A percentile compares a stretch with the other conserved stretches of the same genome.
Evolutionary conservation across 495 filamentous ascomycete genomes (phyloP).

Genomic region (Aspergillus incahuasiensis): DNA sequence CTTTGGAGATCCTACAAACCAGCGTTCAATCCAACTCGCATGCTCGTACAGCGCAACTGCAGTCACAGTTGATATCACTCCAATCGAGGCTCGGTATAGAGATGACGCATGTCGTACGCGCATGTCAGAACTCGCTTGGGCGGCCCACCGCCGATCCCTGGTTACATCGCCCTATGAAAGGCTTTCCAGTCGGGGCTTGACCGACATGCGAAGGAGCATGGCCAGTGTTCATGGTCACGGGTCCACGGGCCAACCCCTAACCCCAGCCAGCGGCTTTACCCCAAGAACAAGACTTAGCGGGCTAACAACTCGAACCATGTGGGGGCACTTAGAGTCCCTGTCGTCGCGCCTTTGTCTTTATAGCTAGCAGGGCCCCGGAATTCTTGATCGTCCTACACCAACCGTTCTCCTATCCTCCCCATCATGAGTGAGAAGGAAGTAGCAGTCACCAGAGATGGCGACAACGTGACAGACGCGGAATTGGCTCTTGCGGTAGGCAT

Average conservation of each 20-base stretch:
- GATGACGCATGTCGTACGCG: too few species aligned
- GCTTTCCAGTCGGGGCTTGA: constrained; percentile 13
- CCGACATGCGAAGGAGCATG: constrained; percentile 8
- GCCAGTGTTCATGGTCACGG: neutral
- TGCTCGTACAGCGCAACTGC: neutral
- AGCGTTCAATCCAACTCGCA: neutral
- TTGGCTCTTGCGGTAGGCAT: constrained; percentile 7
- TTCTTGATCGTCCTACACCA: neutral
- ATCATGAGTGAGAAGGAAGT: constrained; percentile 13
- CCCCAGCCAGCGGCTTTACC: constrained; percentile 5
- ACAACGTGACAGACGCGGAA: constrained; percentile 8
- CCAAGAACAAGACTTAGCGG: constrained; percentile 2
- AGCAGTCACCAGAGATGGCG: neutral
- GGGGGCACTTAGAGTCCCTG: neutral
- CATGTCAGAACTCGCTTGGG: neutral
- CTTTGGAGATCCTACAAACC: too few species aligned
- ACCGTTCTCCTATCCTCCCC: neutral
- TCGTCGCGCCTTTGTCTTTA: neutral
- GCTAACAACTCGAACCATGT: constrained; percentile 5
- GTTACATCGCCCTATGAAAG: neutral
- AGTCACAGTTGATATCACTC: neutral
- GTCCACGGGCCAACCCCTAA: neutral
- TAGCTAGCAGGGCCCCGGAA: neutral
- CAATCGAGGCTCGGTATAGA: neutral
- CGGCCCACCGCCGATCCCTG: constrained; percentile 2